These are phyloP conservation scores for Clohesyomyces aquaticus DNA, from an alignment of 495 filamentous ascomycete species.

Conservation along the genomic window DNA sequence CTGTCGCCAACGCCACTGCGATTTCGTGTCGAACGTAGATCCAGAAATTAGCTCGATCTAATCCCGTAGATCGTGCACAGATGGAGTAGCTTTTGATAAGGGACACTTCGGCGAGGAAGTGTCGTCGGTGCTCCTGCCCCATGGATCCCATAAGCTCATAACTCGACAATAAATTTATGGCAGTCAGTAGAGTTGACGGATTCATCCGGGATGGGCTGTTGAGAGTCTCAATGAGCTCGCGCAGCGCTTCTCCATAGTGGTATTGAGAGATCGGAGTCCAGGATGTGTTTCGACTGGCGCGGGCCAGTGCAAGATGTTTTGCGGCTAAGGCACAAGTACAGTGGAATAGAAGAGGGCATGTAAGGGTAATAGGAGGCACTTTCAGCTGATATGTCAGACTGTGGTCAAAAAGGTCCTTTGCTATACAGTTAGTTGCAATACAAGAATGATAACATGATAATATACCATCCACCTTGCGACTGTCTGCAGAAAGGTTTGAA, in stretches of 20 bases:
- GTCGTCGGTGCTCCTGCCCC: conserved; percentile 32
- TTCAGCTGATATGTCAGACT: conserved; percentile 32
- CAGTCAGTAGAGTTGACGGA: conserved; percentile 24
- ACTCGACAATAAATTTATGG: conserved; percentile 39
- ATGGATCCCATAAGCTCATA: conserved; percentile 38
- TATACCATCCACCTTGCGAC: conserved; percentile 38
- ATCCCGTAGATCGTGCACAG: conserved; percentile 21
- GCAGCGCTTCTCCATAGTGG: conserved; percentile 37
- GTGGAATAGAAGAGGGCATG: conserved; percentile 32
- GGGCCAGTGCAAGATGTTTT: conserved; percentile 35
- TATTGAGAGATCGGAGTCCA: conserved; percentile 33
- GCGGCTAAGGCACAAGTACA: conserved; percentile 38
- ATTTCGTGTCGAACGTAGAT: conserved; percentile 42
- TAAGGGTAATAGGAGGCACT: conserved; percentile 27
- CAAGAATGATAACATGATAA: not conserved
- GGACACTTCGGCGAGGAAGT: conserved; percentile 32
- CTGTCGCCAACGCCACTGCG: conserved; percentile 34
- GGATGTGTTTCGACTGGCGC: conserved; percentile 2
- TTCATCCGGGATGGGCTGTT: conserved; percentile 20
- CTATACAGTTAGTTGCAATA: not conserved
- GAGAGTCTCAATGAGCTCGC: conserved; percentile 29
- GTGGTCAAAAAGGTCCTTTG: conserved; percentile 36
- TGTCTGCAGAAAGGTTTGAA: conserved; percentile 28
- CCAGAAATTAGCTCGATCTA: conserved; percentile 41
- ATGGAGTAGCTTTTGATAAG: conserved; percentile 33